Conservation (phyloP, 163 green algal genomes). For the Coccomyxa subellipsoidea region DNA sequence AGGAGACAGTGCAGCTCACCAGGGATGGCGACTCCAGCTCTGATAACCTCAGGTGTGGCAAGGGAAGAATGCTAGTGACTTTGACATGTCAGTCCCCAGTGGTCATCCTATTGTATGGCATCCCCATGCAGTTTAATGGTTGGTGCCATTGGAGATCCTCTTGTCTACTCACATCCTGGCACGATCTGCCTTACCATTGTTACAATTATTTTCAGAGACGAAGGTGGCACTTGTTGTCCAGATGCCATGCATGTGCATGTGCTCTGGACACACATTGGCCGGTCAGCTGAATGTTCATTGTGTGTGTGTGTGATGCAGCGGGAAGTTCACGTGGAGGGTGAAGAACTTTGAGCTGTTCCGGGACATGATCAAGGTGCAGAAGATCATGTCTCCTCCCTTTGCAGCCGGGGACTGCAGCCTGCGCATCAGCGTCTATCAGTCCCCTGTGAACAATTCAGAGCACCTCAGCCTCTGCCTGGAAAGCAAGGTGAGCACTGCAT, state of each 20-base stretch:
- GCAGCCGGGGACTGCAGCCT: constrained; percentile 66
- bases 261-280: too few relatives aligned
- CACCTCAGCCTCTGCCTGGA: constrained; percentile 69
- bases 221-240: too few relatives aligned
- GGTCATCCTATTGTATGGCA: too few relatives aligned
- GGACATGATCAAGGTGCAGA: constrained; percentile 76
- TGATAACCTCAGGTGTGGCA: neutral
- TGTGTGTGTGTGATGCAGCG: constrained; percentile 37
- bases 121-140: too few relatives aligned
- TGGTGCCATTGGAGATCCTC: too few relatives aligned
- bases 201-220: too few relatives aligned
- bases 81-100: neutral
- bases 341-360: constrained; percentile 69
- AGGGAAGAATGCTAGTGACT: neutral
- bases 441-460: constrained; percentile 29
- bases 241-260: too few relatives aligned
- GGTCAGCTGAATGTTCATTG: too few relatives aligned
- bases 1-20: constrained; percentile 53
- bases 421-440: constrained; percentile 68
- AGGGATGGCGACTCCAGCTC: constrained; percentile 44
- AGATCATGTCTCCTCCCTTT: constrained; percentile 76
- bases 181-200: too few relatives aligned
- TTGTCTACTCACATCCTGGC: too few relatives aligned
- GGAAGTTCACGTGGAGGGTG: constrained; percentile 73
- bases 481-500: constrained; percentile 40